Conservation (phyloP, 164 flowering plant species). For the Pachysandra terminalis region DNA sequence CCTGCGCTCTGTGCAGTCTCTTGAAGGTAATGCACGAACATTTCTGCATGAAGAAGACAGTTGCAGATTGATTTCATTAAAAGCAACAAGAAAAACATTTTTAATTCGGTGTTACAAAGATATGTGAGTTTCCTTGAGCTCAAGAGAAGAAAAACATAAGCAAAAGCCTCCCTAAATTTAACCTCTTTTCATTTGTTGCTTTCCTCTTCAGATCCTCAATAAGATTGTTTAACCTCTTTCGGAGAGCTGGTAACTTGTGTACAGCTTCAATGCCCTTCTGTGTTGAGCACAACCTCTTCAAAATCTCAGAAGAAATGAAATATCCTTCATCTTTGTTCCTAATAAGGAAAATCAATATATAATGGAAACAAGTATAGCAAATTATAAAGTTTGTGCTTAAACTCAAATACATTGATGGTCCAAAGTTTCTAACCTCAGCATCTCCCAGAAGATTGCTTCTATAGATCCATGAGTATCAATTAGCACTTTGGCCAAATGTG, state of each 20-base stretch:
- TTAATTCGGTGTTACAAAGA: neutral
- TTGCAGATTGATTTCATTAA: neutral
- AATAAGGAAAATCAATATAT: neutral
- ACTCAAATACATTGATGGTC: neutral
- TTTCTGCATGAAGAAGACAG: constrained; percentile 38
- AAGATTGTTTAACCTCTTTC: constrained; percentile 59
- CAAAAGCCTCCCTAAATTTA: constrained; percentile 1
- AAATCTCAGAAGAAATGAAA: constrained; percentile 65
- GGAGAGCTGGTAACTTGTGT: constrained; percentile 36
- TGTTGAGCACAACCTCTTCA: constrained; percentile 58
- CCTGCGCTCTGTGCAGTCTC: constrained; percentile 52
- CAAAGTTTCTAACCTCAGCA: constrained; percentile 44
- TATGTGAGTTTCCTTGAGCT: neutral
- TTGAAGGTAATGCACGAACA: constrained; percentile 26
- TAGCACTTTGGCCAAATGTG: constrained; percentile 52
- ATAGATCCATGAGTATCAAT: constrained; percentile 43
- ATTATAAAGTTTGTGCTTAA: neutral
- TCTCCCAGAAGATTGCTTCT: constrained; percentile 56
- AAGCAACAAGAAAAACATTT: too few species aligned
- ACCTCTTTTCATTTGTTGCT: constrained; percentile 64
- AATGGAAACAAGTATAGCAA: neutral
- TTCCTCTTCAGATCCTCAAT: constrained; percentile 66
- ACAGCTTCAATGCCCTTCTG: constrained; percentile 50
- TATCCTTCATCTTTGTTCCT: constrained; percentile 93
- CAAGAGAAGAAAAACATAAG: neutral